A percentile compares a stretch with the other conserved stretches of the same genome.
phyloP scores from a whole-genome alignment of 2,329 filamentous ascomycete genomes.

The Lasiodiplodia gonubiensis region DNA sequence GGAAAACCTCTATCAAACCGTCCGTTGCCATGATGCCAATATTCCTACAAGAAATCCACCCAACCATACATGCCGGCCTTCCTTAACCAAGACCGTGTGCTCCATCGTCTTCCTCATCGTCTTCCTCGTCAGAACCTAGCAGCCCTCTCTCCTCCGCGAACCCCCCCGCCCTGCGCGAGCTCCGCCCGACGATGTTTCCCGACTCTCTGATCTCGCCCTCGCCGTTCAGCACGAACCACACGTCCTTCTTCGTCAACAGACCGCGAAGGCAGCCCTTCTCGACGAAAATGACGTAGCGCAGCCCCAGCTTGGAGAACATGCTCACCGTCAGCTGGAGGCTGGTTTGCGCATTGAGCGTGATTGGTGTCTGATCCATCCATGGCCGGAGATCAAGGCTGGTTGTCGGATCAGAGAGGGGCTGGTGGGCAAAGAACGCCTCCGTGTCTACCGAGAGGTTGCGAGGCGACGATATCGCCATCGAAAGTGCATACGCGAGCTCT shows the following conservation, averaged over 20 bases:
- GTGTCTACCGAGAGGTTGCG: conserved; percentile 71
- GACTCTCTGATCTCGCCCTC: conserved; percentile 49
- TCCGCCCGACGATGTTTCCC: conserved; percentile 38
- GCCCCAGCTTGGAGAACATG: conserved; percentile 93
- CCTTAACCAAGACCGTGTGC: background rate
- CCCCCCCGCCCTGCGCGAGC: conserved; percentile 44
- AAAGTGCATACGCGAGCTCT: conserved; percentile 83
- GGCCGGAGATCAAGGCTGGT: conserved; percentile 85
- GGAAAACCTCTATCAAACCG: background rate
- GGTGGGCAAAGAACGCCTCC: conserved; percentile 83
- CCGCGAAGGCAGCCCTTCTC: conserved; percentile 83
- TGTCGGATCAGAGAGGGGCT: conserved; percentile 74
- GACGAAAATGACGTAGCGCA: conserved; percentile 87
- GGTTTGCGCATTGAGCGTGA: conserved; percentile 80
- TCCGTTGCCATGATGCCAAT: background rate
- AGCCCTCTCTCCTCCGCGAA: conserved; percentile 47
- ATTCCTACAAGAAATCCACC: conserved; percentile 6
- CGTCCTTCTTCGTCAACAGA: conserved; percentile 94
- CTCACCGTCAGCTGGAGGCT: conserved; percentile 83
- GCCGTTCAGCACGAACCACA: conserved; percentile 90
- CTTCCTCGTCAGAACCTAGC: conserved; percentile 32
- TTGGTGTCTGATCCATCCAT: conserved; percentile 99
- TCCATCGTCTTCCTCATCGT: conserved; percentile 10
- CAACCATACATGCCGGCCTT: background rate
- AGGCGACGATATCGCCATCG: conserved; percentile 62